phyloP scores from a whole-genome alignment of 495 filamentous ascomycete genomes.

The Hypoxylon intermedium region DNA sequence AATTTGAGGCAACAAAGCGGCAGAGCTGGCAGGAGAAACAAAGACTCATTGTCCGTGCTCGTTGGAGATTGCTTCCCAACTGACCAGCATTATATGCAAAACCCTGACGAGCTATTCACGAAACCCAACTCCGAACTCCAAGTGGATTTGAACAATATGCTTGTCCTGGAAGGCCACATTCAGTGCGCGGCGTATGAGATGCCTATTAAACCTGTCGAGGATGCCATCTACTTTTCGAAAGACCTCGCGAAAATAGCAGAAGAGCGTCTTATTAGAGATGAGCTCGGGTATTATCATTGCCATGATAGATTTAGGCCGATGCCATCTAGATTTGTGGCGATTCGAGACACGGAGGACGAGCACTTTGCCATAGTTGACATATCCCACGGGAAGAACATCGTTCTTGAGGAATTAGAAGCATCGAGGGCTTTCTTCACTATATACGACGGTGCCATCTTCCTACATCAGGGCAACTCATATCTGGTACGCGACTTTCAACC shows the following conservation, averaged over 20 bases:
- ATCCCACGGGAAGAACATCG: conserved; percentile 77
- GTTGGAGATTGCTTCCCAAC: conserved; percentile 92
- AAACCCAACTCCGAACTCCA: conserved; percentile 88
- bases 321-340: conserved; percentile 82
- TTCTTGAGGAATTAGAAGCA: conserved; percentile 95
- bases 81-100: conserved; percentile 96
- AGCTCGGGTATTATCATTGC: conserved; percentile 85
- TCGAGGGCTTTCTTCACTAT: conserved; percentile 94
- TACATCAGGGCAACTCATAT: conserved; percentile 92
- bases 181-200: conserved; percentile 97
- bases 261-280: conserved; percentile 76
- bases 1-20: conserved; percentile 96
- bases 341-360: conserved; percentile 89
- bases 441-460: conserved; percentile 96
- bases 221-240: conserved; percentile 79
- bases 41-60: conserved; percentile 89
- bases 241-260: conserved; percentile 75
- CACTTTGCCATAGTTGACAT: conserved; percentile 94
- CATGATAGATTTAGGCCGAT: conserved; percentile 85
- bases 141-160: conserved; percentile 87
- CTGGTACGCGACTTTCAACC: conserved; percentile 88
- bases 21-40: conserved; percentile 89
- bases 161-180: conserved; percentile 90
- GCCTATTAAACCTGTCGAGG: conserved; percentile 80
- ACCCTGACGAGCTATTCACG: conserved; percentile 95